A percentile compares a stretch with the other conserved stretches of the same genome.
Conservation (phyloP, 257 asterid genomes). For the Mitragyna speciosa region DNA sequence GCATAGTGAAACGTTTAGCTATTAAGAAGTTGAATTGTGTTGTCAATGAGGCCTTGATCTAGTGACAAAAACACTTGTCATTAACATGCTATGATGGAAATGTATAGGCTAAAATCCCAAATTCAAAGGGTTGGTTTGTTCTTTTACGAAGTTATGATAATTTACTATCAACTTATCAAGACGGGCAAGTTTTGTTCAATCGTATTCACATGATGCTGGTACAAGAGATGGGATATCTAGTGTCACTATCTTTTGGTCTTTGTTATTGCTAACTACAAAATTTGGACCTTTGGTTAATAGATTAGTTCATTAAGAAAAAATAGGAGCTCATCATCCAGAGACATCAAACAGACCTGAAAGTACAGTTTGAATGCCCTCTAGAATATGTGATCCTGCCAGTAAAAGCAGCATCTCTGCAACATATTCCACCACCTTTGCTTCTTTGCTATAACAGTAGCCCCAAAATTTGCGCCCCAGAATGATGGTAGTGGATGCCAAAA, state of each 20-base stretch:
- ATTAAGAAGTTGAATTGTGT: too few species aligned
- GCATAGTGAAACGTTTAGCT: too few species aligned
- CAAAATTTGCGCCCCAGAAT: slow-evolving; percentile 19
- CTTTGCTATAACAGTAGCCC: slow-evolving; percentile 27
- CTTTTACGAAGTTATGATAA: not conserved
- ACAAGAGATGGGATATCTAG: not conserved
- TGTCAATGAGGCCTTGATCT: not conserved
- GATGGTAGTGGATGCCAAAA: slow-evolving; percentile 7
- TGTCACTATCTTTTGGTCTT: too few species aligned
- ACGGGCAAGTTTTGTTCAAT: too few species aligned
- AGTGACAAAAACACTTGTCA: not conserved
- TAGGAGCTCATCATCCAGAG: not conserved
- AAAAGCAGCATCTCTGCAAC: slow-evolving; percentile 23
- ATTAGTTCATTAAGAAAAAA: too few species aligned
- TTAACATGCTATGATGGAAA: not conserved
- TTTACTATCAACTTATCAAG: not conserved
- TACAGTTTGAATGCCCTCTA: slow-evolving; percentile 26
- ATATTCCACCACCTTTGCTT: slow-evolving; percentile 19
- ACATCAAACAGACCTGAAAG: slow-evolving; percentile 23
- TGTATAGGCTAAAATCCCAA: not conserved
- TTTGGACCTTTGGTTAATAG: too few species aligned
- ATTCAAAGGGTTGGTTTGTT: not conserved
- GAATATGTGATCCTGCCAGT: slow-evolving; percentile 20
- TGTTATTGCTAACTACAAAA: too few species aligned
- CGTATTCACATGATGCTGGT: not conserved